Conservation (phyloP, 495 filamentous ascomycete species). For the Tirmania nivea region DNA sequence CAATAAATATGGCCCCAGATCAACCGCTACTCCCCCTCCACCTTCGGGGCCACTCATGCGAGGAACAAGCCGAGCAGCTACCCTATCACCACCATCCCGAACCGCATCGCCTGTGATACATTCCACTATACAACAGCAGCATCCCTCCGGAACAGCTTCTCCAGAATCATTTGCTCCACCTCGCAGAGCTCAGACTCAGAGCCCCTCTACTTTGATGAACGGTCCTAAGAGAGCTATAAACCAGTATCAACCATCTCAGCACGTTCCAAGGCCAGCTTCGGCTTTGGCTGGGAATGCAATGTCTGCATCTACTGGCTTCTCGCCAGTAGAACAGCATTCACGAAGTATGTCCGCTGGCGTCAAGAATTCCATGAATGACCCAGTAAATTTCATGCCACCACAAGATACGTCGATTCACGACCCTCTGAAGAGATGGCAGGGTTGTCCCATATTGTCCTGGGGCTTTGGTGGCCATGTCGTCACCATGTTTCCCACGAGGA, state of each 20-base stretch:
- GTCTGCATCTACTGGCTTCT: neutral
- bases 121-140: constrained; percentile 23
- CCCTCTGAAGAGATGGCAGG: constrained; percentile 70
- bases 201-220: constrained; percentile 31
- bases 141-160: constrained; percentile 20
- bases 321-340: constrained; percentile 26
- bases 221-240: constrained; percentile 2
- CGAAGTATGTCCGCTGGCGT: constrained; percentile 25
- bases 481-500: constrained; percentile 70
- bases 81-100: constrained; percentile 25
- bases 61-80: neutral
- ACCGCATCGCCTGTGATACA: constrained; percentile 34
- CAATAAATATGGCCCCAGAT: neutral
- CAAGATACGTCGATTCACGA: constrained; percentile 64
- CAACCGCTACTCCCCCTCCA: constrained; percentile 1
- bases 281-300: constrained; percentile 6
- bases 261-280: neutral
- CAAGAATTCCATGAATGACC: constrained; percentile 21
- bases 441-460: constrained; percentile 66
- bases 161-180: constrained; percentile 29
- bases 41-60: constrained; percentile 1
- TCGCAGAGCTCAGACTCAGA: constrained; percentile 66
- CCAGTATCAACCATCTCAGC: neutral
- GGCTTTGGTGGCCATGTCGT: constrained; percentile 67
- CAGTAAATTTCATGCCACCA: constrained; percentile 31